Evolutionary conservation across 208 protist genomes (phyloP).

Genomic region (Trypanosoma cruzi): DNA sequence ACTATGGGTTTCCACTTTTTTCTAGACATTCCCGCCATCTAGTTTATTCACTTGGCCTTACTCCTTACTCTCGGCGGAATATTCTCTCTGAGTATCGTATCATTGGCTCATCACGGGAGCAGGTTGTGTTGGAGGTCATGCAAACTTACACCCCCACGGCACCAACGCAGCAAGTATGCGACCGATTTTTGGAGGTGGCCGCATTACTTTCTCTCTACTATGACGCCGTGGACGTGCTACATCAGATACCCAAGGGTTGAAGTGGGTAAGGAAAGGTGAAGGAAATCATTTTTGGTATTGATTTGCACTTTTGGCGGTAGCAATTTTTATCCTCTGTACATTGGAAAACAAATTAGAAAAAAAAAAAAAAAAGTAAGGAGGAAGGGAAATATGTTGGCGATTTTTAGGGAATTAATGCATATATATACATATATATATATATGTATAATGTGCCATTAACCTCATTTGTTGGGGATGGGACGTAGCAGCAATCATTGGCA

Average conservation of each 20-base stretch:
- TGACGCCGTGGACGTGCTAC: conserved; percentile 52
- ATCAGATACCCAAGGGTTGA: conserved; percentile 26
- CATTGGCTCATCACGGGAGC: conserved; percentile 64
- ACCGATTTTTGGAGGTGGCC: conserved; percentile 72
- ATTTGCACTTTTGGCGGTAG: background rate
- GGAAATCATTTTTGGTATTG: background rate
- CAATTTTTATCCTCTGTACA: background rate
- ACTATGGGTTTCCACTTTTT: conserved; percentile 63
- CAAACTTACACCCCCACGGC: conserved; percentile 60
- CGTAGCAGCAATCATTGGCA: background rate
- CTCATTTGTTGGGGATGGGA: background rate
- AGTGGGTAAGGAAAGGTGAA: background rate
- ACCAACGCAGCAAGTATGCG: conserved; percentile 69
- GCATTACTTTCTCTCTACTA: conserved; percentile 83
- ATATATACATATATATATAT: conserved; percentile 32
- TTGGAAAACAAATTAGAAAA: too few relatives aligned
- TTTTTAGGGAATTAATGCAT: background rate
- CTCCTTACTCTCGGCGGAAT: conserved; percentile 69
- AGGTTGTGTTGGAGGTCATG: conserved; percentile 76
- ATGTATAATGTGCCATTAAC: background rate
- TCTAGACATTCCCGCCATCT: conserved; percentile 42
- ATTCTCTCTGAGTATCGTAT: conserved; percentile 65
- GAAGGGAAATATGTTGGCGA: background rate
- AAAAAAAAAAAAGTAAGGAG: too few relatives aligned
- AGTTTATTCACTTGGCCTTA: conserved; percentile 56